Conservation (phyloP, 768 basidiomycete genomes). For the Gyrodon lividus region DNA sequence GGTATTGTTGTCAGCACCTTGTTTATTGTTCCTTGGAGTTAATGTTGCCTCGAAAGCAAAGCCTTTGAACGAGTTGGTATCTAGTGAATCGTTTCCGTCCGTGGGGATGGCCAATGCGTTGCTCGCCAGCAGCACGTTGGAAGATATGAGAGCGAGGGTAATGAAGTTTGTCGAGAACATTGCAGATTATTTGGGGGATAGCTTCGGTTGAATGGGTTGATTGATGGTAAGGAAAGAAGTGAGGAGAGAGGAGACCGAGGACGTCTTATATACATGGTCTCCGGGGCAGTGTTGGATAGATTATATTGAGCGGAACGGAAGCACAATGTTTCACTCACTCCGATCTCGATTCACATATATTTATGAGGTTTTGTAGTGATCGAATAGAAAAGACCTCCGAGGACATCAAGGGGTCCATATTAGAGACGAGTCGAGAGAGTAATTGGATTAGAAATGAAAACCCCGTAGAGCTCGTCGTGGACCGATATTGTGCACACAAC, state of each 20-base stretch:
- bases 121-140: slow-evolving; percentile 34
- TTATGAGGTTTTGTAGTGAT: not conserved
- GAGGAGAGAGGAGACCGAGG: not conserved
- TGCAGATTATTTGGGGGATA: not conserved
- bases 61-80: slow-evolving; percentile 9
- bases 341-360: not conserved
- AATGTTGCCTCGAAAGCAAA: slow-evolving; percentile 23
- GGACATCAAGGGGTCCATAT: not conserved
- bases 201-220: too few species aligned
- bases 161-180: slow-evolving; percentile 18
- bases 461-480: not conserved
- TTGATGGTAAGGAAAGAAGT: not conserved
- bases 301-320: not conserved
- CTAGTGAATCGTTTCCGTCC: not conserved
- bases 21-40: slow-evolving; percentile 16
- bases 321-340: not conserved
- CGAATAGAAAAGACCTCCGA: not conserved
- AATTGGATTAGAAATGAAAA: not conserved
- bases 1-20: slow-evolving; percentile 22
- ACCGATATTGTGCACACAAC: not conserved
- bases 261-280: slow-evolving; percentile 1
- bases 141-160: slow-evolving; percentile 3
- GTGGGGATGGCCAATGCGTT: slow-evolving; percentile 18
- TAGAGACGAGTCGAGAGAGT: too few species aligned
- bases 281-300: not conserved